These are phyloP conservation scores for Avena eriantha DNA, from an alignment of 176 grass and related monocot genomes.

Conservation along the genomic window DNA sequence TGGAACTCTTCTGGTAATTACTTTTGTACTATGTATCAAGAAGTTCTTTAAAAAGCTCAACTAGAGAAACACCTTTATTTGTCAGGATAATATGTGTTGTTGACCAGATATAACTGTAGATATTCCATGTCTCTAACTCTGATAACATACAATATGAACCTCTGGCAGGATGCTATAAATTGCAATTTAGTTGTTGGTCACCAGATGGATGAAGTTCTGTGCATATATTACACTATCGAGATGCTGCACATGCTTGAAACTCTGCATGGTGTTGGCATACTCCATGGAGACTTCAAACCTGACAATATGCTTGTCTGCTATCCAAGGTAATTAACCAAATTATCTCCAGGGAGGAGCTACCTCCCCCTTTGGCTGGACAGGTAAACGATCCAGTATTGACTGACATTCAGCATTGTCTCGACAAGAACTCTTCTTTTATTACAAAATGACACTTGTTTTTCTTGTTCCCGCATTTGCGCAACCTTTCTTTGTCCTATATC, in stretches of 20 bases:
- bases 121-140: constrained; percentile 33
- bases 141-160: background rate
- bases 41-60: constrained; percentile 5
- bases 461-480: constrained; percentile 2
- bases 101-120: constrained; percentile 2
- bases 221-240: constrained; percentile 95
- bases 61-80: constrained; percentile 13
- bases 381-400: background rate
- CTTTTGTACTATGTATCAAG: background rate
- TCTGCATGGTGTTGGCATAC: constrained; percentile 76
- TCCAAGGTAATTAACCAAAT: constrained; percentile 61
- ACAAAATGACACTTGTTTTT: background rate
- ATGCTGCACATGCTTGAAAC: constrained; percentile 85
- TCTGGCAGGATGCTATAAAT: constrained; percentile 93
- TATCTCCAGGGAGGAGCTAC: background rate
- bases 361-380: background rate
- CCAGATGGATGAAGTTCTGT: constrained; percentile 82
- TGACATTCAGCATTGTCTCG: background rate
- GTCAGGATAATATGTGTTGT: constrained; percentile 17
- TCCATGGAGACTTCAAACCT: constrained; percentile 96
- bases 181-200: constrained; percentile 57
- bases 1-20: constrained; percentile 89
- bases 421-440: background rate
- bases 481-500: background rate
- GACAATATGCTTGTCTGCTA: constrained; percentile 94